Evolutionary conservation across 2,329 filamentous ascomycete genomes (phyloP).

Genomic region (Cladosporium sp.): DNA sequence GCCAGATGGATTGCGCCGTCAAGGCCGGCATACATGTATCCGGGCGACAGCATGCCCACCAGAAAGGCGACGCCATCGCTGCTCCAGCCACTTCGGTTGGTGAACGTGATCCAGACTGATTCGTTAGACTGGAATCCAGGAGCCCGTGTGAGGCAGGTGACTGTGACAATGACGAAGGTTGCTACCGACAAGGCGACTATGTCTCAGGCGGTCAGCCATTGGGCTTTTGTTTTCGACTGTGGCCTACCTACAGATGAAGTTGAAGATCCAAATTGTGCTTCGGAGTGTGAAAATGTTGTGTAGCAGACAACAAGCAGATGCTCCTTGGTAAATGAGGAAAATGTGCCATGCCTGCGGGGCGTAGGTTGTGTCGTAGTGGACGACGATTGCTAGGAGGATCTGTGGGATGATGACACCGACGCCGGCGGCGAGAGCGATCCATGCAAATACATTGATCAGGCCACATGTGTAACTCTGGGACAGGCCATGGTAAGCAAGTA

Average conservation of each 20-base stretch:
- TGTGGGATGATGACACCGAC: constrained; percentile 17
- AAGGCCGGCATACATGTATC: constrained; percentile 20
- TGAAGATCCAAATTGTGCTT: constrained; percentile 45
- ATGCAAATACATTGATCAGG: constrained; percentile 6
- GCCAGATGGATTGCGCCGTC: constrained; percentile 19
- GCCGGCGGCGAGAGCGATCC: constrained; percentile 16
- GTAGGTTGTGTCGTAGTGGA: constrained; percentile 13
- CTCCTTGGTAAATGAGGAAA: constrained; percentile 13
- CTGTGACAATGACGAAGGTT: constrained; percentile 26
- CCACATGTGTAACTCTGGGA: constrained; percentile 2
- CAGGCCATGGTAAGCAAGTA: too few species aligned
- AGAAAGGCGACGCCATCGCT: constrained; percentile 23
- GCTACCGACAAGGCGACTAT: constrained; percentile 40
- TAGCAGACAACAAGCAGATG: constrained; percentile 45
- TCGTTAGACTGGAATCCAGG: constrained; percentile 28
- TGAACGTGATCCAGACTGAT: constrained; percentile 49
- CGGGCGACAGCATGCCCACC: constrained; percentile 20
- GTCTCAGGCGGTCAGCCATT: constrained; percentile 21
- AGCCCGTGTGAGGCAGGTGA: constrained; percentile 42
- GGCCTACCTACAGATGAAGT: constrained; percentile 45
- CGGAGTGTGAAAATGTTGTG: constrained; percentile 53
- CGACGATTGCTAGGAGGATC: constrained; percentile 10
- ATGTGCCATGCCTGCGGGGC: constrained; percentile 9
- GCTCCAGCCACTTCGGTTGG: constrained; percentile 44
- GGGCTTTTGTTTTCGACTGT: constrained; percentile 29